Evolutionary conservation across 495 filamentous ascomycete species (phyloP).

Genomic region (Penicillium goetzii): DNA sequence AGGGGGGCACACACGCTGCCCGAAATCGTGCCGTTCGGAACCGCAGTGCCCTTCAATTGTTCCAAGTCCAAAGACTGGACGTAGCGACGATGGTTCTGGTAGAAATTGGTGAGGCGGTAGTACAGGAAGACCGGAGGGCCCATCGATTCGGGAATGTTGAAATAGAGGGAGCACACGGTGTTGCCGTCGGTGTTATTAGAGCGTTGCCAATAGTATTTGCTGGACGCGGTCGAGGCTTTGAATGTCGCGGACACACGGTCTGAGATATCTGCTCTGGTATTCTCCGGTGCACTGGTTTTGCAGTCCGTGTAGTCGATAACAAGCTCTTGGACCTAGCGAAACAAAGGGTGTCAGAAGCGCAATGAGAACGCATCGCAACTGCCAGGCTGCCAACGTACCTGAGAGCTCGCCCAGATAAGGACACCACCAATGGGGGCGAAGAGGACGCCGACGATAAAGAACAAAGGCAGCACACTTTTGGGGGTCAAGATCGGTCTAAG

Average conservation of each 20-base stretch:
- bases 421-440: constrained; percentile 88
- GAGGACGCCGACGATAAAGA: constrained; percentile 83
- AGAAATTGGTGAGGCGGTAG: constrained; percentile 97
- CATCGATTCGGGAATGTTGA: constrained; percentile 78
- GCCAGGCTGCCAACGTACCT: constrained; percentile 46
- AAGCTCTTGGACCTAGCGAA: constrained; percentile 80
- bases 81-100: constrained; percentile 98
- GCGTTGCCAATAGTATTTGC: constrained; percentile 30
- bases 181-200: constrained; percentile 25
- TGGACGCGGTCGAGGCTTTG: constrained; percentile 45
- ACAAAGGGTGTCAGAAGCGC: constrained; percentile 20
- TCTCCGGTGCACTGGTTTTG: constrained; percentile 49
- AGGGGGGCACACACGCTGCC: constrained; percentile 77
- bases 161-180: constrained; percentile 66
- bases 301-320: constrained; percentile 89
- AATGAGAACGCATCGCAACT: neutral
- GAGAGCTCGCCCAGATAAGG: constrained; percentile 78
- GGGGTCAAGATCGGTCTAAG: constrained; percentile 86
- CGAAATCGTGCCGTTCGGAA: constrained; percentile 62
- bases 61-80: constrained; percentile 82
- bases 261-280: constrained; percentile 41
- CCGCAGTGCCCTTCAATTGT: constrained; percentile 76
- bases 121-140: constrained; percentile 83
- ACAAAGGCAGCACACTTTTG: constrained; percentile 87
- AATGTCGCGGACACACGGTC: constrained; percentile 67